A percentile compares a stretch with the other conserved stretches of the same genome.
phyloP scores from a whole-genome alignment of 2,329 filamentous ascomycete genomes.

The Tolypocladium guangdongense region DNA sequence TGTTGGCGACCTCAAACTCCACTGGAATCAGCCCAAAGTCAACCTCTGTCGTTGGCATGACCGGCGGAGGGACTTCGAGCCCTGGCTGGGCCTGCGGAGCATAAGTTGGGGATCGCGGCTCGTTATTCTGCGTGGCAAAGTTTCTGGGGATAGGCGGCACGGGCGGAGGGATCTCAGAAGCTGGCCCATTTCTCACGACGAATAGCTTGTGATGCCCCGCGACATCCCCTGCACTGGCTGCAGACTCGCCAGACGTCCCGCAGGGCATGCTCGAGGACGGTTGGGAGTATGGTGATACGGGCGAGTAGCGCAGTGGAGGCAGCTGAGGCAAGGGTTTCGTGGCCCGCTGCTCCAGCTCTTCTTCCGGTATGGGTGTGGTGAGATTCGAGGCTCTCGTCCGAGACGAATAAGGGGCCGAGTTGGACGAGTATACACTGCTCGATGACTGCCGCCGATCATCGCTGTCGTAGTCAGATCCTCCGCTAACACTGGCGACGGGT shows the following conservation, averaged over 20 bases:
- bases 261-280: neutral
- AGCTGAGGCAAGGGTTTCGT: conserved; percentile 2
- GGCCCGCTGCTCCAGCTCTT: conserved; percentile 1
- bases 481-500: conserved; percentile 1
- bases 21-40: conserved; percentile 13
- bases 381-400: conserved; percentile 4
- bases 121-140: neutral
- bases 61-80: neutral
- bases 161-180: neutral
- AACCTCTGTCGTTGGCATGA: conserved; percentile 1
- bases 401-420: conserved; percentile 3
- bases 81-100: neutral
- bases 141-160: neutral
- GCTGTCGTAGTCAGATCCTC: conserved; percentile 4
- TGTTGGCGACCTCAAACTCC: conserved; percentile 1
- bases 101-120: neutral
- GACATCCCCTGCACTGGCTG: conserved; percentile 1
- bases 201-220: conserved; percentile 4
- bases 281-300: neutral
- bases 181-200: neutral
- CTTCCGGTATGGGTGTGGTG: conserved; percentile 8
- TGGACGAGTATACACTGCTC: conserved; percentile 8
- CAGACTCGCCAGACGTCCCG: neutral
- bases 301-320: conserved; percentile 1
- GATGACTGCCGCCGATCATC: conserved; percentile 7